A percentile compares a stretch with the other conserved stretches of the same genome.
These are phyloP conservation scores for Blastobotrys peoriensis DNA, from an alignment of 805 yeast species.

Conservation along the genomic window DNA sequence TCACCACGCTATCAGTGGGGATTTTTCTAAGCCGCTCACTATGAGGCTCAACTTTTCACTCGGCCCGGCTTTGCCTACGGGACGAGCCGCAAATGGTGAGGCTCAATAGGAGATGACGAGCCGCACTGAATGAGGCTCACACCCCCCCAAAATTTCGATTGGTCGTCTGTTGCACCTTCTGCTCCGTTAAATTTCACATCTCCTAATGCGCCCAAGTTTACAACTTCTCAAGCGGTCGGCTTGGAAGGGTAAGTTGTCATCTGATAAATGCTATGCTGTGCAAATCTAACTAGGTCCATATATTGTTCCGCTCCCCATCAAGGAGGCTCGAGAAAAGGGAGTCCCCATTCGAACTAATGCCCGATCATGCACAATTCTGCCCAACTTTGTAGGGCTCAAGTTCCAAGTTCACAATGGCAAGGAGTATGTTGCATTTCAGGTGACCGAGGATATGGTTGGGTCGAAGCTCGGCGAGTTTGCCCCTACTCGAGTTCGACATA, in stretches of 20 bases:
- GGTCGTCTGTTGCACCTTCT: no score
- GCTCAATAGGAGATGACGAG: no score
- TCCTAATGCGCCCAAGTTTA: slow-evolving; percentile 32
- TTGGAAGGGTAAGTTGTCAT: slow-evolving; percentile 33
- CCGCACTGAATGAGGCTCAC: no score
- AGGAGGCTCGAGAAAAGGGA: slow-evolving; percentile 71
- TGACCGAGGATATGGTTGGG: slow-evolving; percentile 96
- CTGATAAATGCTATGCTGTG: neutral
- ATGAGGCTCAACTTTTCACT: neutral
- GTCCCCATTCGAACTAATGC: slow-evolving; percentile 95
- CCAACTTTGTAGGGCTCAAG: slow-evolving; percentile 90
- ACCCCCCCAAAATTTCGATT: no score
- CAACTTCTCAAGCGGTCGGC: slow-evolving; percentile 35
- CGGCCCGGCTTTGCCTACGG: no score
- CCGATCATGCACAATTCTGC: slow-evolving; percentile 87
- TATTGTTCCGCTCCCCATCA: slow-evolving; percentile 90
- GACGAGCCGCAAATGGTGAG: no score
- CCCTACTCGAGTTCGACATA: slow-evolving; percentile 83
- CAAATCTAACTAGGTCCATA: slow-evolving; percentile 57
- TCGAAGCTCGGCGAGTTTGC: slow-evolving; percentile 93
- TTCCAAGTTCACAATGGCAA: slow-evolving; percentile 96
- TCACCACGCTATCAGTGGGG: no score
- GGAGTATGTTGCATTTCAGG: slow-evolving; percentile 80
- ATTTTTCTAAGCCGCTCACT: slow-evolving; percentile 8
- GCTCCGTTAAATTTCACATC: no score